phyloP scores from a whole-genome alignment of 2,329 filamentous ascomycete species.

The Lomentospora prolificans region DNA sequence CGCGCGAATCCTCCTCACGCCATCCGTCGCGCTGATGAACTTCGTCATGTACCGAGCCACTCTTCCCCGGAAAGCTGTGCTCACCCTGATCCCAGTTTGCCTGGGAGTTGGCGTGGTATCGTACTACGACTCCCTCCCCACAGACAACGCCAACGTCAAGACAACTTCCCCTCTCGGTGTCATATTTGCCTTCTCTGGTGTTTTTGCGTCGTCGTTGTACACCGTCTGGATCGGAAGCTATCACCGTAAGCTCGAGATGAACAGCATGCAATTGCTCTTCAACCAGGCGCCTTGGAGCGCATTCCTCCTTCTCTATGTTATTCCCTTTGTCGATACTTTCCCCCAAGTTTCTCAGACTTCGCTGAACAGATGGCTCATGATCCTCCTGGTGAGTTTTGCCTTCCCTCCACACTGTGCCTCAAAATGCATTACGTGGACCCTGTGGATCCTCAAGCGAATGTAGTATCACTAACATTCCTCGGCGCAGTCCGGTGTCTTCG shows the following conservation, averaged over 20 bases:
- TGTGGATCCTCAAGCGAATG: background rate
- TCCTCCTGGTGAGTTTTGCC: slow-evolving; percentile 38
- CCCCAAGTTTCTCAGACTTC: slow-evolving; percentile 44
- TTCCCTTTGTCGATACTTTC: slow-evolving; percentile 56
- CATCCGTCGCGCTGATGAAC: slow-evolving; percentile 55
- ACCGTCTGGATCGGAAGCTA: slow-evolving; percentile 60
- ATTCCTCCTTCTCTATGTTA: slow-evolving; percentile 53
- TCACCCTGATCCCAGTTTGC: slow-evolving; percentile 51
- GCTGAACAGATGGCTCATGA: slow-evolving; percentile 45
- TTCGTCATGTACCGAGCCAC: slow-evolving; percentile 48
- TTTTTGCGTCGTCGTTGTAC: slow-evolving; percentile 57
- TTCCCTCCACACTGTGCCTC: background rate
- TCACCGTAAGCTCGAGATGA: slow-evolving; percentile 54
- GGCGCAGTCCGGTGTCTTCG: slow-evolving; percentile 49
- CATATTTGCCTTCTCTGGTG: slow-evolving; percentile 52
- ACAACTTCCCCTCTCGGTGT: slow-evolving; percentile 50
- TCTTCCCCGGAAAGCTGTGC: slow-evolving; percentile 42
- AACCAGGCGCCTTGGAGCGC: slow-evolving; percentile 57
- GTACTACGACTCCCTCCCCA: slow-evolving; percentile 55
- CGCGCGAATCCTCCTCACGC: slow-evolving; percentile 56
- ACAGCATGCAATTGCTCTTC: slow-evolving; percentile 59
- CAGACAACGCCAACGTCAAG: slow-evolving; percentile 36
- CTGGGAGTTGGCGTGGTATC: slow-evolving; percentile 55
- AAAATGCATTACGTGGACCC: background rate
- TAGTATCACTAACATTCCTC: slow-evolving; percentile 11